Evolutionary conservation across 306 rosid species (phyloP).

Genomic region (Rosa chinensis): DNA sequence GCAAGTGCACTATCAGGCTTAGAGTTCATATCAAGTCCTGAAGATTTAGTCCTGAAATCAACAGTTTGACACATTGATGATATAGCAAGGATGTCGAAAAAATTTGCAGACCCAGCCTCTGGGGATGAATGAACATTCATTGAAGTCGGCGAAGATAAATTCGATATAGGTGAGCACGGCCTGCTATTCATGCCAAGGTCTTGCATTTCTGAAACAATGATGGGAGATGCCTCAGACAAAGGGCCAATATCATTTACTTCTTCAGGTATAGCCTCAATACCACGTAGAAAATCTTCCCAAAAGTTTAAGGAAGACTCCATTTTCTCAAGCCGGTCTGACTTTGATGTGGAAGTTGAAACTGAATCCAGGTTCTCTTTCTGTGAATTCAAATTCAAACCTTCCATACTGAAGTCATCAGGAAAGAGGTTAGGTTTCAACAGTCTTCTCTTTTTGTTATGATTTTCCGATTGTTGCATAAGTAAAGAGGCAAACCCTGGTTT

Average conservation of each 20-base stretch:
- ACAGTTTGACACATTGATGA: slow-evolving; percentile 12
- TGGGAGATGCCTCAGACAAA: slow-evolving; percentile 23
- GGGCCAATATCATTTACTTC: slow-evolving; percentile 19
- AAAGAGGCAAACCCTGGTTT: slow-evolving; percentile 28
- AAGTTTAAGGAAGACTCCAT: slow-evolving; percentile 31
- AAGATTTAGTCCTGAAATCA: slow-evolving; percentile 21
- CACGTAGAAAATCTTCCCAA: slow-evolving; percentile 27
- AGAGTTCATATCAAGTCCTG: slow-evolving; percentile 33
- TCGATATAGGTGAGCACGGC: slow-evolving; percentile 28
- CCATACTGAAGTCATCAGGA: slow-evolving; percentile 21
- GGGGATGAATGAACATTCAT: slow-evolving; percentile 26
- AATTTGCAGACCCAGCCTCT: slow-evolving; percentile 20
- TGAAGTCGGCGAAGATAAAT: slow-evolving; percentile 26
- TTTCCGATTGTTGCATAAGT: slow-evolving; percentile 33
- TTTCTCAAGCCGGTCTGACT: slow-evolving; percentile 27
- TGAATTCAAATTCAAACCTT: slow-evolving; percentile 12
- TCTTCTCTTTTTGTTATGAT: slow-evolving; percentile 36
- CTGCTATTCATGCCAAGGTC: slow-evolving; percentile 11
- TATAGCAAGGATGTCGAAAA: slow-evolving; percentile 18
- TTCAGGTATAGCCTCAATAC: slow-evolving; percentile 9
- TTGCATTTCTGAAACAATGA: slow-evolving; percentile 23
- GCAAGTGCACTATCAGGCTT: slow-evolving; percentile 16
- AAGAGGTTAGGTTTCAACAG: slow-evolving; percentile 24
- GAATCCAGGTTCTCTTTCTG: slow-evolving; percentile 15
- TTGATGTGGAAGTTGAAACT: slow-evolving; percentile 18